Base-by-base conservation (phyloP, 2,329 filamentous ascomycete species). In the Pezizomycotina sp. region DNA sequence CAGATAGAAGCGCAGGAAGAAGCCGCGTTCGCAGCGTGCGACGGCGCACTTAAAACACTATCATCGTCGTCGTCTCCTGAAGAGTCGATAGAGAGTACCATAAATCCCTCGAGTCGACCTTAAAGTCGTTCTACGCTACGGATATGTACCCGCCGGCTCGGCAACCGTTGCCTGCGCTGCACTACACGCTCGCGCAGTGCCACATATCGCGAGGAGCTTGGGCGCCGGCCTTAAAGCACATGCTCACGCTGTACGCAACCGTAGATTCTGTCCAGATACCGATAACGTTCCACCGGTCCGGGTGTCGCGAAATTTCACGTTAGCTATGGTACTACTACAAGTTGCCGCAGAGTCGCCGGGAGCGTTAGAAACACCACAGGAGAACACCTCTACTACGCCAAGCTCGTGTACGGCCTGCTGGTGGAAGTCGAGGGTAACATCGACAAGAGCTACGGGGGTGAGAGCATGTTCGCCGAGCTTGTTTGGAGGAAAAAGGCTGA, bases 161-260 rank as follows among this genome's bases (percentile, higher is more conserved):
- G 10, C 69, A 74, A 42, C 71, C 71, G 0, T 63, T 64, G 22
- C 58, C 66, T 1, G 59, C 63, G 9, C 47, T 73, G 1, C 60
- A 69, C 6, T 61, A 69, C 38, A 62, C 68, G 22, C 50, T 71
- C 4, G 62, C 70, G 27, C 55, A 65, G 4, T 56, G 59, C 6
- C 54, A 66, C 3, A 55, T 72, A 9, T 51, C 58, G 0, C 50
- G 50, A 0, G 54, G 56, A 7, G 51, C 61, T 5, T 66, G 60
- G 41, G 54, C 57, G n/a, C 48, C 53, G 4, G 68, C 66, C 3
- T 64, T 68, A 45, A 49, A 60, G 3, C 63, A 71, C 4, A 61
- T 61, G 4, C 56, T 66, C 2, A 63, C 67, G 37, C 58, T 63
- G 2, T 65, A 69, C 46, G 57, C 63, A n/a, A n/a, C n/a, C n/a